A percentile compares a stretch with the other conserved stretches of the same genome.
Conservation (phyloP, 768 basidiomycete genomes). For the Tulasnella sp. region DNA sequence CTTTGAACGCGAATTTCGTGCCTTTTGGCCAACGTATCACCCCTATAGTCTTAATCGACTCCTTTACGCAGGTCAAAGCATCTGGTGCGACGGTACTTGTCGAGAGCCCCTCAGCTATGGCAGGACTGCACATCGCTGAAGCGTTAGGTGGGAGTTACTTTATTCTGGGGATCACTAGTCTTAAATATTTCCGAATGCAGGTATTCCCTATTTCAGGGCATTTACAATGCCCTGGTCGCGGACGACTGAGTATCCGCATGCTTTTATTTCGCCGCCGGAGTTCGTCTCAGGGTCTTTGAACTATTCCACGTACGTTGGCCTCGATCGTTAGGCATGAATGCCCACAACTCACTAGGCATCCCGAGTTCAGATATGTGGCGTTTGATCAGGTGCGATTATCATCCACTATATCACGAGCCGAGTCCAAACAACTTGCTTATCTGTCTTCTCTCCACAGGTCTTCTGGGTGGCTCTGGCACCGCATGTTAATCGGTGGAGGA, state of each 20-base stretch:
- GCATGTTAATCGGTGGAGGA: constrained; percentile 58
- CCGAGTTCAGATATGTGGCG: too few species aligned
- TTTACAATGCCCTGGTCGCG: constrained; percentile 46
- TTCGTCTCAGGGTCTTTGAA: constrained; percentile 51
- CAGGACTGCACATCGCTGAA: constrained; percentile 63
- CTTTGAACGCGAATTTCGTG: too few species aligned
- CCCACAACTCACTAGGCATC: too few species aligned
- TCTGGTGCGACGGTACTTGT: constrained; percentile 46
- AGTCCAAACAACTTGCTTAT: too few species aligned
- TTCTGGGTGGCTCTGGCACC: constrained; percentile 56
- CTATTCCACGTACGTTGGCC: constrained; percentile 21
- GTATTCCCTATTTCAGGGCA: constrained; percentile 55
- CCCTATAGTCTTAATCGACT: constrained; percentile 48
- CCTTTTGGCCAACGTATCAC: too few species aligned
- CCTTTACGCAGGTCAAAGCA: constrained; percentile 53
- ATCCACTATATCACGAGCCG: too few species aligned
- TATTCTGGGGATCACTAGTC: too few species aligned
- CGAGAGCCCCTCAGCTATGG: constrained; percentile 59
- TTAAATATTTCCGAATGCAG: constrained; percentile 25
- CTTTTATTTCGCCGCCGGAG: constrained; percentile 53
- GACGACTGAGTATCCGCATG: constrained; percentile 53
- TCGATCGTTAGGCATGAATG: too few species aligned
- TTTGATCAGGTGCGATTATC: too few species aligned
- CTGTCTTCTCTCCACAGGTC: constrained; percentile 42
- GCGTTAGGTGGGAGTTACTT: constrained; percentile 46